Conservation (phyloP, 164 flowering plant genomes). For the Euptelea pleiosperma region DNA sequence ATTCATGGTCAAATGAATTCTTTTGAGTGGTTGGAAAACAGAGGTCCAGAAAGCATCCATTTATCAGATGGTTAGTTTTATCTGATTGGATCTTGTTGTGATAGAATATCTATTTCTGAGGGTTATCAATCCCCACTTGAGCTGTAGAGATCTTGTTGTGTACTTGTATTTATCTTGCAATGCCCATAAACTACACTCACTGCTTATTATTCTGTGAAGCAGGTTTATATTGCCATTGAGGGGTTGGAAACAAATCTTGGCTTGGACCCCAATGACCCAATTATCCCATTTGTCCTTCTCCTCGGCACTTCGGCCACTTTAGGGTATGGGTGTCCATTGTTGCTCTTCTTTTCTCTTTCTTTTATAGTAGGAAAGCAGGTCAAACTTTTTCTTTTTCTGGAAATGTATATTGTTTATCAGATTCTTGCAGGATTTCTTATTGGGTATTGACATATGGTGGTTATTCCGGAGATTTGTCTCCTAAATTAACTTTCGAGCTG, state of each 20-base stretch:
- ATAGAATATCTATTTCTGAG: not conserved
- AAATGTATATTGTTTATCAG: slow-evolving; percentile 45
- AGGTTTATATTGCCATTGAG: slow-evolving; percentile 61
- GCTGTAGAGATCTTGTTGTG: not conserved
- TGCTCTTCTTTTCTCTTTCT: not conserved
- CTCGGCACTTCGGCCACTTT: slow-evolving; percentile 62
- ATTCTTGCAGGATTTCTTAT: slow-evolving; percentile 74
- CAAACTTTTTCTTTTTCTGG: slow-evolving; percentile 12
- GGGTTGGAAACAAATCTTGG: slow-evolving; percentile 68
- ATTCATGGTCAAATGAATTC: too few relatives aligned
- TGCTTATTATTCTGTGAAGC: slow-evolving; percentile 18
- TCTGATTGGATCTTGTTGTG: not conserved
- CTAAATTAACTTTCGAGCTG: slow-evolving; percentile 57
- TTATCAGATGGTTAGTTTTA: not conserved
- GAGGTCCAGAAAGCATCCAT: not conserved
- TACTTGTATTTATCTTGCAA: not conserved
- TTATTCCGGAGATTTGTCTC: slow-evolving; percentile 86
- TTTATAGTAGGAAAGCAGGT: not conserved
- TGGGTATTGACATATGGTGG: slow-evolving; percentile 71
- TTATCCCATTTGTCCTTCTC: slow-evolving; percentile 58
- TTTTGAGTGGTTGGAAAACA: not conserved
- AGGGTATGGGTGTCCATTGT: slow-evolving; percentile 55
- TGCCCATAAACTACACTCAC: not conserved
- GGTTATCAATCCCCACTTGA: not conserved
- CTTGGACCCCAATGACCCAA: slow-evolving; percentile 79